phyloP scores from a whole-genome alignment of 176 grass and related monocot species.

The Sorghum bicolor region DNA sequence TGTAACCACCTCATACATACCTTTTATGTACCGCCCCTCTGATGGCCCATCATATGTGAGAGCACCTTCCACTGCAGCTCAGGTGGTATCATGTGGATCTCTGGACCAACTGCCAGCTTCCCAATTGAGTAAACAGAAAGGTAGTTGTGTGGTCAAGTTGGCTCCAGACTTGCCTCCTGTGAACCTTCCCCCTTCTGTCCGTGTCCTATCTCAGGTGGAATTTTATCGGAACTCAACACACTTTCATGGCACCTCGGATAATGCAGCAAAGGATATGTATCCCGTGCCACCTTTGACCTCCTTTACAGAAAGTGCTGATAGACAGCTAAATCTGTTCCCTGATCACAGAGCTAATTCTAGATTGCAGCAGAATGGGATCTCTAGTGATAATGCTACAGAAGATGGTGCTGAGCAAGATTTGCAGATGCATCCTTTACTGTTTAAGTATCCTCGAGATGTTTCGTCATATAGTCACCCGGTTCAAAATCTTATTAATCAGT shows the following conservation, averaged over 20 bases:
- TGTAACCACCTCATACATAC: conserved; percentile 23
- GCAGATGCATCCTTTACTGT: conserved; percentile 91
- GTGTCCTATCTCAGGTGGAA: conserved; percentile 62
- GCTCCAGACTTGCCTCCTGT: conserved; percentile 92
- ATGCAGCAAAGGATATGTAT: conserved; percentile 33
- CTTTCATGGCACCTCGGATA: conserved; percentile 39
- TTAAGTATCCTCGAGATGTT: conserved; percentile 65
- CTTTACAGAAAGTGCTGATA: conserved; percentile 34
- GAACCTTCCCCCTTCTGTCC: conserved; percentile 79
- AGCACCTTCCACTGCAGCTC: conserved; percentile 20
- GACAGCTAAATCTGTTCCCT: conserved; percentile 54
- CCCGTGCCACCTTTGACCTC: conserved; percentile 27
- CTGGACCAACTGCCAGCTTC: conserved; percentile 35
- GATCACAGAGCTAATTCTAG: conserved; percentile 43
- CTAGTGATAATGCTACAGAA: conserved; percentile 28
- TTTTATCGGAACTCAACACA: conserved; percentile 47
- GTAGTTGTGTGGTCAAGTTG: conserved; percentile 74
- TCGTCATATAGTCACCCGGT: conserved; percentile 48
- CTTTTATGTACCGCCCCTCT: conserved; percentile 33
- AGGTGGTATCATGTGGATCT: conserved; percentile 3
- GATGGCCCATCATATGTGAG: conserved; percentile 33
- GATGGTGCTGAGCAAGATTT: conserved; percentile 62
- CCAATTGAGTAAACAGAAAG: conserved; percentile 51
- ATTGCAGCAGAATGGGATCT: conserved; percentile 33
- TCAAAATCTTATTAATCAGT: conserved; percentile 36